Evolutionary conservation across 2,329 filamentous ascomycete genomes (phyloP).

Genomic region (Pseudogymnoascus sp.): DNA sequence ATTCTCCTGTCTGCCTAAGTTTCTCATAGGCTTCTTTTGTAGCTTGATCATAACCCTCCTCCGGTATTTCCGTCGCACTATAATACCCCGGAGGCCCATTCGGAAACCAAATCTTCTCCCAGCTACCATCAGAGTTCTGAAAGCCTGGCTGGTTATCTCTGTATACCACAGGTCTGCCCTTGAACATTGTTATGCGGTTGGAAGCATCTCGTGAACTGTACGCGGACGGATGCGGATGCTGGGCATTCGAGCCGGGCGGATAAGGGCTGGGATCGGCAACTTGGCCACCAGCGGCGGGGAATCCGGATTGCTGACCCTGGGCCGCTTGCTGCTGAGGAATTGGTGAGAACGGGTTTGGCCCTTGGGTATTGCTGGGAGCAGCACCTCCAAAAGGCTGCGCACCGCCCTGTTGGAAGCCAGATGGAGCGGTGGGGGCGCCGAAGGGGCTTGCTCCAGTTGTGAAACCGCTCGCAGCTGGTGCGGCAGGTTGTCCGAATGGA

Average conservation of each 20-base stretch:
- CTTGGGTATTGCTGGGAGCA: conserved; percentile 19
- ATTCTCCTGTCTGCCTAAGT: conserved; percentile 57
- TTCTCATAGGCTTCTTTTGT: conserved; percentile 54
- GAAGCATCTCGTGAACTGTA: conserved; percentile 16
- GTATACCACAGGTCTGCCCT: conserved; percentile 55
- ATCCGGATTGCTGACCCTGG: not conserved
- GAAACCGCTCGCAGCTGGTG: not conserved
- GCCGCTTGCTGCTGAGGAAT: conserved; percentile 12
- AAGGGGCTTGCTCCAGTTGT: not conserved
- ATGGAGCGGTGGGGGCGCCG: not conserved
- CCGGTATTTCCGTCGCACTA: conserved; percentile 52
- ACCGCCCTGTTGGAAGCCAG: not conserved
- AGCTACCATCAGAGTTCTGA: conserved; percentile 43
- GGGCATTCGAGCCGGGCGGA: not conserved
- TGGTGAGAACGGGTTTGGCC: conserved; percentile 12
- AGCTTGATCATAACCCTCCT: conserved; percentile 49
- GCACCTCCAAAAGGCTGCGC: conserved; percentile 27
- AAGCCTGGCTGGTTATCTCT: conserved; percentile 40
- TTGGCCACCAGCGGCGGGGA: not conserved
- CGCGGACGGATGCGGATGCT: conserved; percentile 13
- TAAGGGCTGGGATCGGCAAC: conserved; percentile 6
- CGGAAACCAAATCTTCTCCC: conserved; percentile 64
- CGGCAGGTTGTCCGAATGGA: conserved; percentile 8
- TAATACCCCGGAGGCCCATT: conserved; percentile 57
- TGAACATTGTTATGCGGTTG: conserved; percentile 47